Evolutionary conservation across 75 land plant species (phyloP).

Genomic region (Selaginella moellendorffii): DNA sequence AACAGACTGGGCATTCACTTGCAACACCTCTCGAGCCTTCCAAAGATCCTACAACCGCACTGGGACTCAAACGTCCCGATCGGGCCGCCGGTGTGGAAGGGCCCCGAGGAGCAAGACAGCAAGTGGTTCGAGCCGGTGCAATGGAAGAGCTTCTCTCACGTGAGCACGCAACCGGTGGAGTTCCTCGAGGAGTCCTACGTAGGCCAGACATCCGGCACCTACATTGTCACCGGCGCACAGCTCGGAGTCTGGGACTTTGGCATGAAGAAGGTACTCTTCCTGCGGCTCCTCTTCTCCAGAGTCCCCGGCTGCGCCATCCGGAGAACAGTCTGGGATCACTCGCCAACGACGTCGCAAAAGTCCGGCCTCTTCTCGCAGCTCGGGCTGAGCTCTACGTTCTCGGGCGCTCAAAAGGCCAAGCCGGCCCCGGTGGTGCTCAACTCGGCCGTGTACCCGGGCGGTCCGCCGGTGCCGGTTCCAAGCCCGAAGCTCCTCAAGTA

Average conservation of each 20-base stretch:
- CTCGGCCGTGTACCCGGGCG: slow-evolving; percentile 45
- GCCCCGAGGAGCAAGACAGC: slow-evolving; percentile 8
- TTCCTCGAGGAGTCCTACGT: slow-evolving; percentile 20
- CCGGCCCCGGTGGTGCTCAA: slow-evolving; percentile 7
- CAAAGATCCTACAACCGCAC: slow-evolving; percentile 36
- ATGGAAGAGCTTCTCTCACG: slow-evolving; percentile 58
- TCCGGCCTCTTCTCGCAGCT: slow-evolving; percentile 50
- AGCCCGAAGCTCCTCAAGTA: slow-evolving; percentile 40
- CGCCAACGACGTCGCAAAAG: slow-evolving; percentile 30
- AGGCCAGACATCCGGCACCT: slow-evolving; percentile 16
- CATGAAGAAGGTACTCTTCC: slow-evolving; percentile 51
- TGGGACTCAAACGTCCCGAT: slow-evolving; percentile 21
- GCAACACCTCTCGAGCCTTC: slow-evolving; percentile 59
- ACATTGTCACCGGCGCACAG: slow-evolving; percentile 58
- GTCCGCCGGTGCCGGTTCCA: slow-evolving; percentile 56
- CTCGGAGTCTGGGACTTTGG: slow-evolving; percentile 42
- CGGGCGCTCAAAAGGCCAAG: slow-evolving; percentile 5
- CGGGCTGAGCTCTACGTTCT: slow-evolving; percentile 20
- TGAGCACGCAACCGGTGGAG: slow-evolving; percentile 65
- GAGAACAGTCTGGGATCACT: slow-evolving; percentile 56
- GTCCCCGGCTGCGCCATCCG: slow-evolving; percentile 40
- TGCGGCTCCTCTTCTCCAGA: slow-evolving; percentile 46
- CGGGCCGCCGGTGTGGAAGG: slow-evolving; percentile 7
- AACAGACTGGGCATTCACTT: slow-evolving; percentile 69
- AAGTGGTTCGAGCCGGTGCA: slow-evolving; percentile 56